A percentile compares a stretch with the other conserved stretches of the same genome.
Evolutionary conservation across 1,284 basidiomycete genomes (phyloP).

Genomic region (Prillingera fragicola): DNA sequence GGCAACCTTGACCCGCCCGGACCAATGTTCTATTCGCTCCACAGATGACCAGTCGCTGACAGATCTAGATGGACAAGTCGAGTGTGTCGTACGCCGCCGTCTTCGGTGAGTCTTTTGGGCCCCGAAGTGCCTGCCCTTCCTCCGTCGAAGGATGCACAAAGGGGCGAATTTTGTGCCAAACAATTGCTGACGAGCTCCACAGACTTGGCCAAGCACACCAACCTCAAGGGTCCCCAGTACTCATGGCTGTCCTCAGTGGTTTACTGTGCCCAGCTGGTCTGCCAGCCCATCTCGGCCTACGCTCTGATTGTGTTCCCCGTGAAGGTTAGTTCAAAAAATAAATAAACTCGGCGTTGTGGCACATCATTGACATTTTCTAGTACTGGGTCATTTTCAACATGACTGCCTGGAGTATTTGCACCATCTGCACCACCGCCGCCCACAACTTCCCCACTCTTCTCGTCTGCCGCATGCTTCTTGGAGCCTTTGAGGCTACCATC

Average conservation of each 20-base stretch:
- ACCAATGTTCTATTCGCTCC: too few relatives aligned
- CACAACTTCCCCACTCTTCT: constrained; percentile 36
- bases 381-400: constrained; percentile 17
- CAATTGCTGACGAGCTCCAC: too few relatives aligned
- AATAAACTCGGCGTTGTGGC: too few relatives aligned
- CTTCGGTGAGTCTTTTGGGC: constrained; percentile 19
- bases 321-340: constrained; percentile 12
- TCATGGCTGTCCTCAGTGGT: constrained; percentile 23
- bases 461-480: constrained; percentile 36
- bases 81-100: constrained; percentile 43
- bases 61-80: constrained; percentile 38
- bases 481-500: constrained; percentile 30
- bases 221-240: constrained; percentile 21
- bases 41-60: too few relatives aligned
- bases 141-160: too few relatives aligned
- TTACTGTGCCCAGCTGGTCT: constrained; percentile 24
- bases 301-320: constrained; percentile 25
- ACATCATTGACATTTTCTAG: background rate
- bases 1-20: too few relatives aligned
- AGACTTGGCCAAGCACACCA: constrained; percentile 11
- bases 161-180: too few relatives aligned
- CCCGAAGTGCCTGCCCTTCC: too few relatives aligned
- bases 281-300: constrained; percentile 22
- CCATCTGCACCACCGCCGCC: constrained; percentile 31
- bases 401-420: constrained; percentile 30